Conservation (phyloP, 2,329 filamentous ascomycete genomes). For the Conoideocrella luteorostrata region DNA sequence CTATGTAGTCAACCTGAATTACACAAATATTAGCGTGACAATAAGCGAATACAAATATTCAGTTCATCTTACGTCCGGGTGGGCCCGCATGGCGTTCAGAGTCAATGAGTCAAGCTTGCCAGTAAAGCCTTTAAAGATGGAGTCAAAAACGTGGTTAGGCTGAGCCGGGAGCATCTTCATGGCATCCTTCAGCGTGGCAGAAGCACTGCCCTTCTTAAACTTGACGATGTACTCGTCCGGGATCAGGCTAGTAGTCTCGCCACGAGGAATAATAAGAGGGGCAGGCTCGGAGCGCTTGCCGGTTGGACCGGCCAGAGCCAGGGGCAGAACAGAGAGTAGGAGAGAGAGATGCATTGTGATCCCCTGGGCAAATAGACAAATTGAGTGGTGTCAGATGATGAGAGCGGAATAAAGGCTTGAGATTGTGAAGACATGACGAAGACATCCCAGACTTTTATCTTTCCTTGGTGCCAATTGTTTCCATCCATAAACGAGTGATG, state of each 20-base stretch:
- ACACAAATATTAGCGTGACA: not conserved
- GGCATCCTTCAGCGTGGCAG: not conserved
- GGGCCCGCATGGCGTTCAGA: not conserved
- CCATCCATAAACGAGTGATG: not conserved
- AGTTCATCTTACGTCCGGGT: not conserved
- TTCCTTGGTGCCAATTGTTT: not conserved
- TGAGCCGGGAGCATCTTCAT: not conserved
- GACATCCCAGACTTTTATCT: too few relatives aligned
- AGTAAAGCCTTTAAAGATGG: not conserved
- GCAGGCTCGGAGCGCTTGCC: conserved; percentile 13
- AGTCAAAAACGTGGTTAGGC: not conserved
- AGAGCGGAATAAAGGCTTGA: not conserved
- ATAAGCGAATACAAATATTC: not conserved
- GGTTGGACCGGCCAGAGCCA: conserved; percentile 11
- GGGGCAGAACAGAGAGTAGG: conserved; percentile 11
- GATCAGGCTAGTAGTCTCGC: not conserved
- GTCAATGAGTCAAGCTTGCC: not conserved
- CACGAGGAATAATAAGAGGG: conserved; percentile 12
- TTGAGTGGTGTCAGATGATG: not conserved
- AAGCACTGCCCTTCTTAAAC: not conserved
- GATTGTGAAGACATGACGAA: not conserved
- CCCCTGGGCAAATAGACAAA: not conserved
- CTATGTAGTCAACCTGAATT: not conserved
- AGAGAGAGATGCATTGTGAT: conserved; percentile 11
- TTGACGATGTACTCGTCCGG: not conserved